Conservation (phyloP, 2,329 filamentous ascomycete genomes). For the Sporothrix inflata region DNA sequence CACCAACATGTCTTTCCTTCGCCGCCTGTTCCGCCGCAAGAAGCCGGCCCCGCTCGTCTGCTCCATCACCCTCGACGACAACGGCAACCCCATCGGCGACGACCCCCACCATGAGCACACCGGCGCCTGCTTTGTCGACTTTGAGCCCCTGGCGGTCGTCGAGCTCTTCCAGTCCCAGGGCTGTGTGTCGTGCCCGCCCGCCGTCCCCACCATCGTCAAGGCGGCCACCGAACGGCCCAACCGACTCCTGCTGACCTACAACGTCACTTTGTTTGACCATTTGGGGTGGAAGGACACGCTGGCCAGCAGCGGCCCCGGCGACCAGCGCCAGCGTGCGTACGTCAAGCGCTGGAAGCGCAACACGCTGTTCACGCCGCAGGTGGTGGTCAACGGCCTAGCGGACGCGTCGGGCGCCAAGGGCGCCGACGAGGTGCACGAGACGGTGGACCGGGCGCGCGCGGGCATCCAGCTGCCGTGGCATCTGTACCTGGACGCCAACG, state of each 20-base stretch:
- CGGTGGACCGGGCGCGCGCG: slow-evolving; percentile 31
- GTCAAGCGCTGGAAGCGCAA: slow-evolving; percentile 40
- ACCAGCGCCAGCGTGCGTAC: slow-evolving; percentile 43
- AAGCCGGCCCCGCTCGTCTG: slow-evolving; percentile 42
- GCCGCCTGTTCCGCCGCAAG: slow-evolving; percentile 40
- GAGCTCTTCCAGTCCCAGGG: slow-evolving; percentile 45
- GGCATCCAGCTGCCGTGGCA: slow-evolving; percentile 33
- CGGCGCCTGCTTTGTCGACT: slow-evolving; percentile 41
- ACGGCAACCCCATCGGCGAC: slow-evolving; percentile 29
- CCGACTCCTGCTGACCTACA: slow-evolving; percentile 41
- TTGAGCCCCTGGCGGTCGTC: slow-evolving; percentile 41
- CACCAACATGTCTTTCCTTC: slow-evolving; percentile 1
- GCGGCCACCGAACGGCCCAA: slow-evolving; percentile 38
- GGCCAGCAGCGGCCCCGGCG: slow-evolving; percentile 37
- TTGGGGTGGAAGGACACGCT: slow-evolving; percentile 43
- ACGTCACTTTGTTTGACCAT: slow-evolving; percentile 44
- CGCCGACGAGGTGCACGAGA: slow-evolving; percentile 35
- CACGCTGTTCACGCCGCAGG: slow-evolving; percentile 41
- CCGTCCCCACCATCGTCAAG: slow-evolving; percentile 41
- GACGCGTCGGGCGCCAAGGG: slow-evolving; percentile 37
- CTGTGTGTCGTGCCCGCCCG: slow-evolving; percentile 42
- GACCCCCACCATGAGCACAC: slow-evolving; percentile 41
- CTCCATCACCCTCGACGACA: slow-evolving; percentile 38
- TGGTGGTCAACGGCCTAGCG: slow-evolving; percentile 39
- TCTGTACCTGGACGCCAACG: slow-evolving; percentile 38